Base-by-base conservation (phyloP, 176 grass and related monocot species). In the Canna indica region DNA sequence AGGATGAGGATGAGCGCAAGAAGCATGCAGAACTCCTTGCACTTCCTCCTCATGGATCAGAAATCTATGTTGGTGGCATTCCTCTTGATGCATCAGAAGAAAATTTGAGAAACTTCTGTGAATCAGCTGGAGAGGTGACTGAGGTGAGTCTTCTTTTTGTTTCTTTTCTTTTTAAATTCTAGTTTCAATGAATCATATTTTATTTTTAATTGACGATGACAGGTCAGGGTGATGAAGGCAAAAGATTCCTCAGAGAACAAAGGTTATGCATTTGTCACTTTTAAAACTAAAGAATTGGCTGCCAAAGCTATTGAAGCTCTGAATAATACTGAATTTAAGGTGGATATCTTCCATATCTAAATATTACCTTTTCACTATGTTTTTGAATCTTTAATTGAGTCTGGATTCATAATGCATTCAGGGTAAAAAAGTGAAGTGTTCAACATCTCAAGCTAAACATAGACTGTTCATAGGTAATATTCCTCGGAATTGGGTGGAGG, bases 391-490 rank as follows among this genome's bases (percentile, higher is more conserved):
- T 50, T 17, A 48, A 31, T 7, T 17, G 26, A 31, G 50, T 48
- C 17, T 31, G 39, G 15, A 2, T 20, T 46, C 3, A 17, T 15
- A 18, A 31, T 46, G 17, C 17, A 9, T 38, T 22, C 53, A 92
- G 86, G 89, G 82, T 63, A 97, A 85, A 34, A 85, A 73, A 36
- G 80, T 97, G 80, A 97, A 47, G 33, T 81, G 85, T 71, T 87
- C 93, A 16, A 72, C 86, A 20, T 90, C 88, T 16, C 86, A 92
- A 74, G 84, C 84, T 59, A 97, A 92, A 69, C 83, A 97, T 83
- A 83, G 79, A 75, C 73, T 97, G 36, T 97, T 97, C 62, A 85
- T 97, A 81, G 94, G 94, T 52, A 87, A 97, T 90, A 31, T 97
- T 63, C 93, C 93, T 36, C 70, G 67, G 64, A 80, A 74, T 81